phyloP scores from a whole-genome alignment of 2,329 filamentous ascomycete genomes.

The Epichloe glyceriae region DNA sequence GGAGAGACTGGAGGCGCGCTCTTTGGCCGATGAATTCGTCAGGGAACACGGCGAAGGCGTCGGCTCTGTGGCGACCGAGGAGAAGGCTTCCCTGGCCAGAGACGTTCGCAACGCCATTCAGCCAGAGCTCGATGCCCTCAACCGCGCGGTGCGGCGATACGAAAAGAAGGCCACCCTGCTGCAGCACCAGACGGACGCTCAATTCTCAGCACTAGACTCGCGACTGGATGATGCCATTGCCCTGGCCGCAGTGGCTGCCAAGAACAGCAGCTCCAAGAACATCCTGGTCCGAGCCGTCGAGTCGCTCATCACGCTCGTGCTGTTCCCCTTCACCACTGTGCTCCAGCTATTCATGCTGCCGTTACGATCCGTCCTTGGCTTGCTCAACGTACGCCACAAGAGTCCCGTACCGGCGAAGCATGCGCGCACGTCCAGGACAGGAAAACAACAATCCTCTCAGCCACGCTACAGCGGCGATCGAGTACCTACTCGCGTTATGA shows the following conservation, averaged over 20 bases:
- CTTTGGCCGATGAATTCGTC: slow-evolving; percentile 14
- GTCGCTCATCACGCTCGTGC: slow-evolving; percentile 18
- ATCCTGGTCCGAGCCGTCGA: slow-evolving; percentile 26
- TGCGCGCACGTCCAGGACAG: slow-evolving; percentile 1
- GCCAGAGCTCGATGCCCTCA: slow-evolving; percentile 76
- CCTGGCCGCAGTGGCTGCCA: slow-evolving; percentile 64
- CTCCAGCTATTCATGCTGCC: slow-evolving; percentile 30
- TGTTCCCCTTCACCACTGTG: slow-evolving; percentile 30
- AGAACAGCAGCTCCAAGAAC: slow-evolving; percentile 27
- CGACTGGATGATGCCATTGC: slow-evolving; percentile 65
- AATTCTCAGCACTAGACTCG: slow-evolving; percentile 58
- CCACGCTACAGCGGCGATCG: slow-evolving; percentile 23
- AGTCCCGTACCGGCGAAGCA: slow-evolving; percentile 12
- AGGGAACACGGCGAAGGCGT: slow-evolving; percentile 16
- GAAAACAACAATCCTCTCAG: slow-evolving; percentile 8
- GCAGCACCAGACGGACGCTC: slow-evolving; percentile 61
- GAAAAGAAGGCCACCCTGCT: slow-evolving; percentile 76
- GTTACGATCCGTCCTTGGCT: slow-evolving; percentile 24
- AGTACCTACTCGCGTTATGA: slow-evolving; percentile 21
- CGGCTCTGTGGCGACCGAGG: slow-evolving; percentile 23
- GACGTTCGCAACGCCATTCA: slow-evolving; percentile 56
- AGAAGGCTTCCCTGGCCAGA: slow-evolving; percentile 31
- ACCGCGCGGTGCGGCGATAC: slow-evolving; percentile 77
- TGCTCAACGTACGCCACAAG: slow-evolving; percentile 20
- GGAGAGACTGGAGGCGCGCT: slow-evolving; percentile 52